A percentile compares a stretch with the other conserved stretches of the same genome.
phyloP scores from a whole-genome alignment of 176 grass and related monocot species.

The Triticum timopheevii region DNA sequence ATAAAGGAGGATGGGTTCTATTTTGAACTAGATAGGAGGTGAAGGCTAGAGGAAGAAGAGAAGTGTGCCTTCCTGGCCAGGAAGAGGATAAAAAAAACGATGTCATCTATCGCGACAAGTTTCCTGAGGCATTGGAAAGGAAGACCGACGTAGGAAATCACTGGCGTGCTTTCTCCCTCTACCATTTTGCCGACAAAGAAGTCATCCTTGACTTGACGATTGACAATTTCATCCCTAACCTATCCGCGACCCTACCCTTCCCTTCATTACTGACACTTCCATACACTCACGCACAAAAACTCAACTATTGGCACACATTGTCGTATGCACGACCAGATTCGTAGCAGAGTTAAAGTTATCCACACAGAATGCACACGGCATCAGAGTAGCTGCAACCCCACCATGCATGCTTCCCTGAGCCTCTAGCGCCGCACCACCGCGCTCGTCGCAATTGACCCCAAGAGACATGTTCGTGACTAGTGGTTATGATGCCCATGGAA shows the following conservation, averaged over 20 bases:
- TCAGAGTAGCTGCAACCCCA: background rate
- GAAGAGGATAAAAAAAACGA: too few species aligned
- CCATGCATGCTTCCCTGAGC: background rate
- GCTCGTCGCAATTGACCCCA: too few species aligned
- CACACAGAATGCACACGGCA: background rate
- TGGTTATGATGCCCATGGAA: too few species aligned
- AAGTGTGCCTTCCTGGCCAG: too few species aligned
- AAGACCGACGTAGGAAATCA: background rate
- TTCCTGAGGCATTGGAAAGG: background rate
- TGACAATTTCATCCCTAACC: background rate
- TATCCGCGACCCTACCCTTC: background rate
- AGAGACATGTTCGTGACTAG: too few species aligned
- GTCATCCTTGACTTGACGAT: background rate
- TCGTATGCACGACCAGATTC: background rate
- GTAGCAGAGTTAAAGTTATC: background rate
- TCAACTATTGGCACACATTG: too few species aligned
- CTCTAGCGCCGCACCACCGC: background rate
- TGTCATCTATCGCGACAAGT: too few species aligned
- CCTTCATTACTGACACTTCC: too few species aligned
- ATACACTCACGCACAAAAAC: too few species aligned
- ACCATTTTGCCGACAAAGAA: background rate
- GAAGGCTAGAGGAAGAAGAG: too few species aligned
- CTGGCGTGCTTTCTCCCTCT: conserved; percentile 3
- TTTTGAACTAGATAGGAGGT: background rate
- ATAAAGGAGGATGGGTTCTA: background rate